These are phyloP conservation scores for Annulohypoxylon maeteangense DNA, from an alignment of 495 filamentous ascomycete genomes.

Conservation along the genomic window DNA sequence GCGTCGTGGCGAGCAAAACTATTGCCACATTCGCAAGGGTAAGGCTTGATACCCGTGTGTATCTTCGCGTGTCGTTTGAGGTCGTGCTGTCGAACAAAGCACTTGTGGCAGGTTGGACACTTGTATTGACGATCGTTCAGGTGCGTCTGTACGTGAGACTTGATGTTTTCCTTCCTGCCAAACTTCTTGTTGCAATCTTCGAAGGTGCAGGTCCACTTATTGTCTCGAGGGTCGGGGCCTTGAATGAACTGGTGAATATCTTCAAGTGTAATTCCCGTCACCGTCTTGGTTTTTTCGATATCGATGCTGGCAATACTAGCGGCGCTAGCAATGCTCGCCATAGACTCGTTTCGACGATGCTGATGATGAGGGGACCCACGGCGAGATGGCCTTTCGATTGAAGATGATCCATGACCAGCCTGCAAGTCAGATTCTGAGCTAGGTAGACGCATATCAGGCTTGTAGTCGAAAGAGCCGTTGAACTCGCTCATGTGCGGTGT, in stretches of 20 bases:
- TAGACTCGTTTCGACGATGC: constrained; percentile 60
- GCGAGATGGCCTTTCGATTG: constrained; percentile 40
- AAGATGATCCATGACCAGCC: constrained; percentile 32
- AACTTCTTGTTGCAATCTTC: constrained; percentile 85
- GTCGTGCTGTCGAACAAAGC: constrained; percentile 96
- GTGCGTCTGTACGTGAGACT: constrained; percentile 96
- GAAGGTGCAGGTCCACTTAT: constrained; percentile 89
- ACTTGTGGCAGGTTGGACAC: constrained; percentile 88
- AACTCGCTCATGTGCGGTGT: constrained; percentile 47
- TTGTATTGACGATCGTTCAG: constrained; percentile 93
- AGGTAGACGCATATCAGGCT: constrained; percentile 47
- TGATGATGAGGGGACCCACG: constrained; percentile 51
- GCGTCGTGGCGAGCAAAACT: constrained; percentile 95
- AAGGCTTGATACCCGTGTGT: constrained; percentile 91
- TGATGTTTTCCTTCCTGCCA: constrained; percentile 95
- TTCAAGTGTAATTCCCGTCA: constrained; percentile 84
- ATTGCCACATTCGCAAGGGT: constrained; percentile 89
- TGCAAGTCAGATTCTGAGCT: constrained; percentile 24
- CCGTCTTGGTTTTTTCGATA: constrained; percentile 64
- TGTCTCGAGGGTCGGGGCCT: constrained; percentile 76
- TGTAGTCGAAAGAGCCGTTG: constrained; percentile 48
- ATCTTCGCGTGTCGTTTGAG: constrained; percentile 97
- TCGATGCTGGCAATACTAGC: constrained; percentile 67
- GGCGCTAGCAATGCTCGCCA: constrained; percentile 60
- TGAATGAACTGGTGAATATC: constrained; percentile 87